Evolutionary conservation across 768 basidiomycete species (phyloP).

Genomic region (Lactarius tabidus): DNA sequence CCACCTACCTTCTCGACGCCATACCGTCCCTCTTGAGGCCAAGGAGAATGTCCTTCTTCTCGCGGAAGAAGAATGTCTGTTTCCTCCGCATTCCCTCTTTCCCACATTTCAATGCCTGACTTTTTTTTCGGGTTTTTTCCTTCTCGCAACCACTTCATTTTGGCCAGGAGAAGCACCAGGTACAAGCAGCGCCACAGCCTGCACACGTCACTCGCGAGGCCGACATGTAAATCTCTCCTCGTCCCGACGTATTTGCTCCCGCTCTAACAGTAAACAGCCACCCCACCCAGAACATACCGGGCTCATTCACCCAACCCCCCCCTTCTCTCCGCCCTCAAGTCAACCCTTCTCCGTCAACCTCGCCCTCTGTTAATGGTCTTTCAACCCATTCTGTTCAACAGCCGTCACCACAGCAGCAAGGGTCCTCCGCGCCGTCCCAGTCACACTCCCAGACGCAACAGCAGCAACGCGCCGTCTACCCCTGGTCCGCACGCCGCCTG

Average conservation of each 20-base stretch:
- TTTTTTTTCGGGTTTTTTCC: background rate
- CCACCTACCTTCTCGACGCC: slow-evolving; percentile 36
- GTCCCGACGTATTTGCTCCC: background rate
- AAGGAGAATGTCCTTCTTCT: slow-evolving; percentile 92
- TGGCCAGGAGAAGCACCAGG: slow-evolving; percentile 24
- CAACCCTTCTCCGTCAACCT: slow-evolving; percentile 33
- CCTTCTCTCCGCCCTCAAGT: slow-evolving; percentile 30
- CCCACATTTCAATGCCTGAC: slow-evolving; percentile 8
- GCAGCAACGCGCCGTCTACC: slow-evolving; percentile 60
- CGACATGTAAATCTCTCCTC: slow-evolving; percentile 15
- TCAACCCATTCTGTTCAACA: slow-evolving; percentile 29
- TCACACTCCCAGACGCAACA: slow-evolving; percentile 31
- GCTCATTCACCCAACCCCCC: slow-evolving; percentile 15
- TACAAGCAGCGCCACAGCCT: slow-evolving; percentile 18
- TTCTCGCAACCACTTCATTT: slow-evolving; percentile 10
- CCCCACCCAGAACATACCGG: slow-evolving; percentile 17
- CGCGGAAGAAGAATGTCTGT: slow-evolving; percentile 64
- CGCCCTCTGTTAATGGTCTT: slow-evolving; percentile 35
- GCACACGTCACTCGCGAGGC: slow-evolving; percentile 19
- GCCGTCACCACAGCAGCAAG: slow-evolving; percentile 33
- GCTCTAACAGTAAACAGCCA: slow-evolving; percentile 13
- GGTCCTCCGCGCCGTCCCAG: slow-evolving; percentile 27
- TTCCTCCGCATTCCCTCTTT: slow-evolving; percentile 20
- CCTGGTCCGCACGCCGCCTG: slow-evolving; percentile 79
- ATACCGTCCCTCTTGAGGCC: slow-evolving; percentile 68